Percentiles rank a stretch among this genome's conserved stretches.
Conservation (phyloP, 805 yeast species). For the Grigorovia jiainica region DNA sequence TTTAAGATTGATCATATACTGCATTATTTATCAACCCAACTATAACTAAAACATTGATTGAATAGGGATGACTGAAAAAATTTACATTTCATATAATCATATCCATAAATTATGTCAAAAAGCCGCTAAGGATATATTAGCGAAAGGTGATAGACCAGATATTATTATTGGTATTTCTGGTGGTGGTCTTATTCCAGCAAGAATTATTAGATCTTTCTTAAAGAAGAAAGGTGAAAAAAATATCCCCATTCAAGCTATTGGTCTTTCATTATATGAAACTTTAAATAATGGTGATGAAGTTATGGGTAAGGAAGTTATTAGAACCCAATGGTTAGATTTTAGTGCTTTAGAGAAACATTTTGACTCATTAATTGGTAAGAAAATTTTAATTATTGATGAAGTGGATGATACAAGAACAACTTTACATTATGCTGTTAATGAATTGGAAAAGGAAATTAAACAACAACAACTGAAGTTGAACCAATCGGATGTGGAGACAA, state of each 20-base stretch:
- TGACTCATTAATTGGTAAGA: conserved; percentile 72
- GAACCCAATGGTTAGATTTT: conserved; percentile 88
- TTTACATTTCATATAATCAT: conserved; percentile 66
- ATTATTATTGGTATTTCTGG: conserved; percentile 63
- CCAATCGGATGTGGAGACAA: conserved; percentile 50
- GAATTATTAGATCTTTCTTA: conserved; percentile 56
- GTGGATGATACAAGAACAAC: conserved; percentile 92
- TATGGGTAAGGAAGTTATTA: conserved; percentile 71
- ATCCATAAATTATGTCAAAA: conserved; percentile 77
- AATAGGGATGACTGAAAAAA: conserved; percentile 32
- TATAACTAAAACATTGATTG: no score
- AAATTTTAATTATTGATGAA: conserved; percentile 75
- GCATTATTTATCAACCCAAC: no score
- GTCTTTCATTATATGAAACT: conserved; percentile 55
- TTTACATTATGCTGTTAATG: conserved; percentile 71
- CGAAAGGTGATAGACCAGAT: conserved; percentile 37
- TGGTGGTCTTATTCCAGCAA: conserved; percentile 63
- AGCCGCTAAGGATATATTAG: conserved; percentile 44
- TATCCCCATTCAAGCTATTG: conserved; percentile 64
- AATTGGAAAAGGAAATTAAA: conserved; percentile 49
- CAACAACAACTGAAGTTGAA: conserved; percentile 52
- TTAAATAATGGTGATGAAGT: conserved; percentile 35
- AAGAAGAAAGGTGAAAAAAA: conserved; percentile 51
- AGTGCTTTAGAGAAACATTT: conserved; percentile 59
- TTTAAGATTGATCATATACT: no score